Base-by-base conservation (phyloP, 2,329 filamentous ascomycete genomes). In the Westerdykella aurantiaca region DNA sequence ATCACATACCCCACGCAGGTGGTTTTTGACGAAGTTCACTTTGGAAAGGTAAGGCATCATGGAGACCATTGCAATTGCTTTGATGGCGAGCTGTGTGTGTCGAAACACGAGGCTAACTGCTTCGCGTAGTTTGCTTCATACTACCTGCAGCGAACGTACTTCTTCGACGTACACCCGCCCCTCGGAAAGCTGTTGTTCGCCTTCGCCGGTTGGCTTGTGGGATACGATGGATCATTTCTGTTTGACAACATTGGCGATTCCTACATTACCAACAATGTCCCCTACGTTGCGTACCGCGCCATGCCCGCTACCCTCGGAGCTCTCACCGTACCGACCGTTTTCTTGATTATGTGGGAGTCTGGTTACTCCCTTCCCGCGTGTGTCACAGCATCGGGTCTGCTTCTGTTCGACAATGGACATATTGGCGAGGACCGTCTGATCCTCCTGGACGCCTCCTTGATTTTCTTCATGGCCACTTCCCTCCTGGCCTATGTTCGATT, bases 231-330 rank as follows among this genome's bases (percentile, higher is more conserved):
- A 56, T 83, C 90, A 65, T 98, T 97, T 73, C 82, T 95, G 65
- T 98, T 98, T 71, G 93, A 98, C 58, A 98, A 97, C 74, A 98
- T 98, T 68, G 93, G 93, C 63, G 93, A 97, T 68, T 97, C 91
- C 14, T 98, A 98, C 75, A 87, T 97, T 60, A 80, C 83, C 47
- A 96, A 98, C 77, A 93, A 94, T 66, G 90, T 98, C 34, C 93
- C 93, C 31, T 98, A 98, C 69, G 86, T 98, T 50, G 90, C 93
- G 49, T 95, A 94, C 73, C 87, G 93, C 57, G 86, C 90, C 37
- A 81, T 98, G 75, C 93, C 93, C 34, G 93, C 93, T 47, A 80
- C 93, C 39, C 81, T 97, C 56, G 93, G 93, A 53, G 85, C 93
- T 44, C 74, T 98, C 55, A 98, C 93, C 10, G 88, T 98, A 41